A percentile compares a stretch with the other conserved stretches of the same genome.
Conservation (phyloP, 2,329 filamentous ascomycete species). For the Paracorniculantispora psalliotae region DNA sequence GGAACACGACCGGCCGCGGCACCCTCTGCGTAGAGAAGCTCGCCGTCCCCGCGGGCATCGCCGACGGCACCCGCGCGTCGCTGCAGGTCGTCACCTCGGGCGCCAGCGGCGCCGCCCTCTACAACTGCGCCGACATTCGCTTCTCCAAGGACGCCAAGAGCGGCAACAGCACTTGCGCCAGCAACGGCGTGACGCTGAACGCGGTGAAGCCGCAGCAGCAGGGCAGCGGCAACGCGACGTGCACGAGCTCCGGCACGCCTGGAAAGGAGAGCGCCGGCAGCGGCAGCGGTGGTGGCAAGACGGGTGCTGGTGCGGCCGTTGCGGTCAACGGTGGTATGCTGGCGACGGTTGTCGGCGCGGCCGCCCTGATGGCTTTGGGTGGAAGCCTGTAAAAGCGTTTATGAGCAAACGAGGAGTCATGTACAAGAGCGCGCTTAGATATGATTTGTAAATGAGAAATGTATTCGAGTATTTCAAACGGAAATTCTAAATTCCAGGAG, state of each 20-base stretch:
- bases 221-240: background rate
- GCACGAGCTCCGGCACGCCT: background rate
- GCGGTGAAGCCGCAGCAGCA: constrained; percentile 28
- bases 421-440: background rate
- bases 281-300: no score
- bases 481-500: background rate
- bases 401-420: background rate
- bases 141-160: constrained; percentile 49
- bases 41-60: constrained; percentile 47
- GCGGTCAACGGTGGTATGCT: background rate
- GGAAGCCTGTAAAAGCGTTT: background rate
- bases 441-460: background rate
- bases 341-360: background rate
- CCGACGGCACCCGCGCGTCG: constrained; percentile 58
- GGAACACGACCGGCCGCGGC: constrained; percentile 55
- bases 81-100: constrained; percentile 66
- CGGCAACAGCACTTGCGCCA: constrained; percentile 35
- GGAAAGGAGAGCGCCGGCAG: background rate
- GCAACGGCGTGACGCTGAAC: constrained; percentile 38
- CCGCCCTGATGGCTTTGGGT: background rate
- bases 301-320: background rate
- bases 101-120: constrained; percentile 55
- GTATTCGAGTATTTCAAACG: background rate
- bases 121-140: constrained; percentile 72
- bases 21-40: constrained; percentile 62